These are phyloP conservation scores for Saturnispora mendoncae DNA, from an alignment of 805 yeast species.

Conservation along the genomic window DNA sequence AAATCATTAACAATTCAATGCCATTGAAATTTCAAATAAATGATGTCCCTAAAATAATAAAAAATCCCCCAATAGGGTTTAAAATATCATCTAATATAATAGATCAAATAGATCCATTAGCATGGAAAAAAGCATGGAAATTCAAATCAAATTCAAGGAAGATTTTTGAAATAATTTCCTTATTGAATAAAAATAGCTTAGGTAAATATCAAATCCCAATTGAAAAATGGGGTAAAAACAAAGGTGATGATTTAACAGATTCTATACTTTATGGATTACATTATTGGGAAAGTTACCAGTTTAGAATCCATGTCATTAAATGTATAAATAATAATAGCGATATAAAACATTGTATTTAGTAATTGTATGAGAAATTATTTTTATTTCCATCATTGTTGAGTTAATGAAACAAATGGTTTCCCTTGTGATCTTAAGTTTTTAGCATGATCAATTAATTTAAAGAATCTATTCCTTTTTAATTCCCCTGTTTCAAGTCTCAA, in stretches of 20 bases:
- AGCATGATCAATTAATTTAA: constrained; percentile 24
- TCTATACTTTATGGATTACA: constrained; percentile 53
- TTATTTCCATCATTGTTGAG: constrained; percentile 6
- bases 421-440: constrained; percentile 18
- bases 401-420: constrained; percentile 18
- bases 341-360: background rate
- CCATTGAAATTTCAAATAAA: background rate
- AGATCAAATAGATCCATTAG: constrained; percentile 2
- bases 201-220: constrained; percentile 9
- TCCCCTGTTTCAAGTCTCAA: constrained; percentile 21
- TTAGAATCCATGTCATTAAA: constrained; percentile 9
- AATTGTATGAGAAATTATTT: background rate
- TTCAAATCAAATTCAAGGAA: constrained; percentile 17
- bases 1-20: constrained; percentile 5
- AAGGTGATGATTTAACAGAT: constrained; percentile 62
- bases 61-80: background rate
- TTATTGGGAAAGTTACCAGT: constrained; percentile 36
- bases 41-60: background rate
- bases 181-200: constrained; percentile 18
- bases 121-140: constrained; percentile 12
- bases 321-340: background rate
- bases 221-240: constrained; percentile 22
- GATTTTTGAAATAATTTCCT: constrained; percentile 22
- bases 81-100: background rate
- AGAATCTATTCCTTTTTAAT: constrained; percentile 24